Conservation (phyloP, 1,284 basidiomycete genomes). For the Microstroma glucosiphilum region DNA sequence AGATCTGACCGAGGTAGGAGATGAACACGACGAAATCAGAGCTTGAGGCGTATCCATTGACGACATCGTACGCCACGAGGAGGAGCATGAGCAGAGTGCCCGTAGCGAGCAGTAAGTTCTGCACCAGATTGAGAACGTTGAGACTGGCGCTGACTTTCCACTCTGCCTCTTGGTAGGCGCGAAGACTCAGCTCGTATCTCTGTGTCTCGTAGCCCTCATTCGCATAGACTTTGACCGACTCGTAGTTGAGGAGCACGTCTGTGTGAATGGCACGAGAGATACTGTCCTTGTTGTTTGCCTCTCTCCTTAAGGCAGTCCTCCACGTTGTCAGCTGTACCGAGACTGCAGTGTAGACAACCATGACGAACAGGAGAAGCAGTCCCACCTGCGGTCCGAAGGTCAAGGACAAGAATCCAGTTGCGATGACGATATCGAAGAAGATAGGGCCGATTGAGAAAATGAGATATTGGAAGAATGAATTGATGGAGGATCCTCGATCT, state of each 20-base stretch:
- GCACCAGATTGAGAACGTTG: conserved; percentile 46
- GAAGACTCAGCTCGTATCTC: conserved; percentile 67
- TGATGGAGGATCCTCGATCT: conserved; percentile 61
- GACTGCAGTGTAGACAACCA: conserved; percentile 71
- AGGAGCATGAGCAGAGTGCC: conserved; percentile 39
- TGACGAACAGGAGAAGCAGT: conserved; percentile 68
- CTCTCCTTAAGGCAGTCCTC: conserved; percentile 61
- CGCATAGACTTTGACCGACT: conserved; percentile 65
- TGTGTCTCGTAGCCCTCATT: conserved; percentile 72
- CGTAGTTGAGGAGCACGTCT: conserved; percentile 46
- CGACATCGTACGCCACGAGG: conserved; percentile 30
- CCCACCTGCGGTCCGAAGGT: conserved; percentile 63
- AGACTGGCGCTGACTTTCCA: conserved; percentile 58
- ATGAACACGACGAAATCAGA: conserved; percentile 71
- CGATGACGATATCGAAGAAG: conserved; percentile 64
- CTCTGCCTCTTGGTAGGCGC: conserved; percentile 69
- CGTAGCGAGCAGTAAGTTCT: conserved; percentile 40
- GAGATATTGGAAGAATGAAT: conserved; percentile 53
- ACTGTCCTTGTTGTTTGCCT: conserved; percentile 38
- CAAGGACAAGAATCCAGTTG: conserved; percentile 60
- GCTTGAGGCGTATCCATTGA: conserved; percentile 29
- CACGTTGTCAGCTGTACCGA: conserved; percentile 62
- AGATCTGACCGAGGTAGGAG: conserved; percentile 68
- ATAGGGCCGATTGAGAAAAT: conserved; percentile 74
- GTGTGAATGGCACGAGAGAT: conserved; percentile 41